Conservation (phyloP, 2,329 filamentous ascomycete genomes). For the Apiospora hydei region DNA sequence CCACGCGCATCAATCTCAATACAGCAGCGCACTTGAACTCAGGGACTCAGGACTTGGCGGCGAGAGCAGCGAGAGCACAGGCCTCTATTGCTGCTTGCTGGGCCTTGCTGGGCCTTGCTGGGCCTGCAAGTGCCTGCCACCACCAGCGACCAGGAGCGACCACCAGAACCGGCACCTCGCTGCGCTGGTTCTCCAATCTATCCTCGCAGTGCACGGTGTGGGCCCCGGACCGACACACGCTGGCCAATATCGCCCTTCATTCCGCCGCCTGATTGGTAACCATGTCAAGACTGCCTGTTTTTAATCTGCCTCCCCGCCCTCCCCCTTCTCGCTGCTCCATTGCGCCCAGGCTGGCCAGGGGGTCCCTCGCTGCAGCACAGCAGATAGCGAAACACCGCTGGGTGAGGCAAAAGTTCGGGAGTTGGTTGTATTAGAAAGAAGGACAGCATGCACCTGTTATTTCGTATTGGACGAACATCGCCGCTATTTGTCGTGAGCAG, state of each 20-base stretch:
- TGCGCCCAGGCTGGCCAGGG: background rate
- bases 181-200: background rate
- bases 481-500: background rate
- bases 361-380: background rate
- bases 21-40: background rate
- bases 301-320: slow-evolving; percentile 14
- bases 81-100: background rate
- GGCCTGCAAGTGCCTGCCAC: background rate
- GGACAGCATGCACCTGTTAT: background rate
- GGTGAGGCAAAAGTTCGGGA: background rate
- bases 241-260: slow-evolving; percentile 6
- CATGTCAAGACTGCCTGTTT: background rate
- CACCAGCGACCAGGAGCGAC: too few relatives aligned
- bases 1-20: background rate
- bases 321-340: slow-evolving; percentile 9
- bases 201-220: slow-evolving; percentile 2
- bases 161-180: background rate
- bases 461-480: background rate
- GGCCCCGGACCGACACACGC: slow-evolving; percentile 7
- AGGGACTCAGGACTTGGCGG: background rate
- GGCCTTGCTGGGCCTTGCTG: background rate
- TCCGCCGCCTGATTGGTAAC: slow-evolving; percentile 13
- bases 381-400: background rate
- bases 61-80: background rate
- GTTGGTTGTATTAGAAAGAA: background rate